Evolutionary conservation across 257 asterid species (phyloP).

Genomic region (Solanum gandarillasii): DNA sequence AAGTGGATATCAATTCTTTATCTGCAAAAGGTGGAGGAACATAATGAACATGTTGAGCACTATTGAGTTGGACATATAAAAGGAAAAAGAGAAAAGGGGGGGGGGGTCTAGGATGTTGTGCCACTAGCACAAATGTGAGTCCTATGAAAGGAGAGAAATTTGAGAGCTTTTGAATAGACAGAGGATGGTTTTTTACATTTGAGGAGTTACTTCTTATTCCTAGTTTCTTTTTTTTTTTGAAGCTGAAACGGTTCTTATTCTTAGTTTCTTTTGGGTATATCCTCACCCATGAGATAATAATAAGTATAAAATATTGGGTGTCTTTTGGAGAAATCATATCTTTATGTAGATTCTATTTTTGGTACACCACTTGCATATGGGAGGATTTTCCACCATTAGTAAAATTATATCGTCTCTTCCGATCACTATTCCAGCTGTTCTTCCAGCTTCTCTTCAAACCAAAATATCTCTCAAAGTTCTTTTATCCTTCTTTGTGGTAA

Average conservation of each 20-base stretch:
- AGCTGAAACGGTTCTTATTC: neutral
- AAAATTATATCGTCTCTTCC: neutral
- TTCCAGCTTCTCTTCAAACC: neutral
- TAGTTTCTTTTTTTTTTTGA: neutral
- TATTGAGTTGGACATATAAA: neutral
- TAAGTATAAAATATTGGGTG: neutral
- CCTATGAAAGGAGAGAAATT: neutral
- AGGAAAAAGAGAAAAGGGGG: neutral
- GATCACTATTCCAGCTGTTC: neutral
- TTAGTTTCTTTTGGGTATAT: neutral
- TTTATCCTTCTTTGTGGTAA: neutral
- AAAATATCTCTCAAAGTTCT: neutral
- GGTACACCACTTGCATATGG: neutral
- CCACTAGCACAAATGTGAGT: neutral
- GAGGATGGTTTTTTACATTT: neutral
- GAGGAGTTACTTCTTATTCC: neutral
- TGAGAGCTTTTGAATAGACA: neutral
- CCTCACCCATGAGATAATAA: neutral
- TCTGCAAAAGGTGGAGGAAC: neutral
- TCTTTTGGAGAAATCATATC: neutral
- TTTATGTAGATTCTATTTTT: neutral
- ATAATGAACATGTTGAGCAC: neutral
- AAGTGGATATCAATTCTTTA: neutral
- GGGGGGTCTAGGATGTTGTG: neutral
- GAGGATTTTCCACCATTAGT: neutral